These are phyloP conservation scores for Plasmodium gonderi DNA, from an alignment of 169 alveolate species.

Conservation along the genomic window DNA sequence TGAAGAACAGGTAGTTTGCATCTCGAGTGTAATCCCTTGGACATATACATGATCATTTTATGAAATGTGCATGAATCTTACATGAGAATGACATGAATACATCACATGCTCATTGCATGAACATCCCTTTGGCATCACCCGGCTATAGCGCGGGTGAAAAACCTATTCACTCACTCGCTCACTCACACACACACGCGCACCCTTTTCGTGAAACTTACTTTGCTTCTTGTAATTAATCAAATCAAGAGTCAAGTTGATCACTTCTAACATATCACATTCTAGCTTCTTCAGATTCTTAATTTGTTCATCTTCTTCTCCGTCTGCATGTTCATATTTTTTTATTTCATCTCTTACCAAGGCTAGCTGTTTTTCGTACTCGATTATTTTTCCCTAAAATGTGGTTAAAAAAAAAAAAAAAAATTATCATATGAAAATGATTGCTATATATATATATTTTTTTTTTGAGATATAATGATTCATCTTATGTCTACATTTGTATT, in stretches of 20 bases:
- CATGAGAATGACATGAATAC: too few relatives aligned
- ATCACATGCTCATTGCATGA: too few relatives aligned
- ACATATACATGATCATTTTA: too few relatives aligned
- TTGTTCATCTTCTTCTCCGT: constrained; percentile 50
- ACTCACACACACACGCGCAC: neutral
- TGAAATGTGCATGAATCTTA: too few relatives aligned
- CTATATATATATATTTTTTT: too few relatives aligned
- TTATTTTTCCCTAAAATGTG: constrained; percentile 39
- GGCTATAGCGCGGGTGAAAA: too few relatives aligned
- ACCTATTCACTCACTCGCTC: too few relatives aligned
- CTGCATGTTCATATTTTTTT: constrained; percentile 31
- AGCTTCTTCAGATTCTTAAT: constrained; percentile 39
- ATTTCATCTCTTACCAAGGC: constrained; percentile 62
- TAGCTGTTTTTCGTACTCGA: constrained; percentile 54
- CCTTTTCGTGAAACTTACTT: constrained; percentile 14
- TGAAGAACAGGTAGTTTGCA: too few relatives aligned
- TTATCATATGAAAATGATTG: neutral
- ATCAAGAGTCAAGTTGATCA: constrained; percentile 56
- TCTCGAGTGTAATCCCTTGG: too few relatives aligned
- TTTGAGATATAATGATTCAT: too few relatives aligned
- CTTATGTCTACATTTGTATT: too few relatives aligned
- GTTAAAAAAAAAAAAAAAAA: neutral
- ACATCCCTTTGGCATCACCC: too few relatives aligned
- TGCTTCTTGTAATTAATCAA: constrained; percentile 49
- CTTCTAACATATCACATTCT: constrained; percentile 69